Evolutionary conservation across 345 rosid genomes (phyloP).

Genomic region (Camelina hispida): DNA sequence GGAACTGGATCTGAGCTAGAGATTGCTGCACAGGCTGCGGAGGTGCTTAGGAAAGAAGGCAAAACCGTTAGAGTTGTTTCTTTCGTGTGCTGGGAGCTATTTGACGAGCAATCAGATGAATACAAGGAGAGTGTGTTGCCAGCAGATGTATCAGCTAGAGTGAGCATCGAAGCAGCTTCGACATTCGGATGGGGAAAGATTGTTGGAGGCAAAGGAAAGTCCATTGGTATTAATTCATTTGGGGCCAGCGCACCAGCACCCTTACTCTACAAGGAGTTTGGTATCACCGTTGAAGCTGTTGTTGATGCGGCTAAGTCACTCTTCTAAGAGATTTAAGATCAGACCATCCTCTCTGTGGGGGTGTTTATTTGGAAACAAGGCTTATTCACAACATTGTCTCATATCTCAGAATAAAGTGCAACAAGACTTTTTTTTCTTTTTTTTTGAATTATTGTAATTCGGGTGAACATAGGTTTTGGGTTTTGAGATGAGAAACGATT

Average conservation of each 20-base stretch:
- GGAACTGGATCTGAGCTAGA: constrained; percentile 98
- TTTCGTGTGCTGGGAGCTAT: constrained; percentile 86
- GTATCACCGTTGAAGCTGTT: constrained; percentile 76
- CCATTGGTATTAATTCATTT: constrained; percentile 73
- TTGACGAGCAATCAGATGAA: constrained; percentile 67
- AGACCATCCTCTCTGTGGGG: constrained; percentile 1
- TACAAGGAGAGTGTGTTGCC: constrained; percentile 92
- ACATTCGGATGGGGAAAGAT: constrained; percentile 92
- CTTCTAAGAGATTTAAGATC: constrained; percentile 38
- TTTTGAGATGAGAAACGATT: constrained; percentile 36
- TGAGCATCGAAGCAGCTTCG: constrained; percentile 86
- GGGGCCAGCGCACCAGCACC: constrained; percentile 93
- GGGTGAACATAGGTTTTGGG: constrained; percentile 40
- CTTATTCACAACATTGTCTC: constrained; percentile 35
- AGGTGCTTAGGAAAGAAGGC: constrained; percentile 84
- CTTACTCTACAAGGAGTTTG: constrained; percentile 76
- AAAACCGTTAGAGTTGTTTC: constrained; percentile 94
- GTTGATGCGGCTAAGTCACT: constrained; percentile 73
- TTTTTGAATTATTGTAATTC: constrained; percentile 32
- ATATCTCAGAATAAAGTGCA: constrained; percentile 40
- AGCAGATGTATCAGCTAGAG: constrained; percentile 67
- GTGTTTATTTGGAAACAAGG: constrained; percentile 21
- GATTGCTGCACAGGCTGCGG: constrained; percentile 84
- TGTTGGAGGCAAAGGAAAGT: constrained; percentile 73
- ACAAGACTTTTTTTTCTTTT: constrained; percentile 2